Percentiles rank a stretch among this genome's conserved stretches.
These are phyloP conservation scores for Fusarium poae DNA, from an alignment of 2,329 filamentous ascomycete genomes.

Conservation along the genomic window DNA sequence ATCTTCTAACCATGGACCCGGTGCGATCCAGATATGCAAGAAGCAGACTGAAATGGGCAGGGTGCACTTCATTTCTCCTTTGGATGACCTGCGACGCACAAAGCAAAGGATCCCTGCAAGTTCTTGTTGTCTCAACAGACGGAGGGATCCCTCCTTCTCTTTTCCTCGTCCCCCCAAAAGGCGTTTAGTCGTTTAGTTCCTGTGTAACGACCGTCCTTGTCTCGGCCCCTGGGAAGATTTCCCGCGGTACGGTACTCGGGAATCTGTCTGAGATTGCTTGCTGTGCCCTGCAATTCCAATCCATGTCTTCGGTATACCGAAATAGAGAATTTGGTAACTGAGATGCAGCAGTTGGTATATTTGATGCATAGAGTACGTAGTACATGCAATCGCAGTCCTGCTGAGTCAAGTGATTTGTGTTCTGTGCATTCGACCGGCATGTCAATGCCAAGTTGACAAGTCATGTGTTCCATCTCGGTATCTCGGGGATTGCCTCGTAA, in stretches of 20 bases:
- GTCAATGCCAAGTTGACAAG: background rate
- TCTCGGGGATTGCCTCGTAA: background rate
- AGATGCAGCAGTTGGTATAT: background rate
- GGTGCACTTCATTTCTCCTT: background rate
- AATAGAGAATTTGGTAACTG: background rate
- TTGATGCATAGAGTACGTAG: background rate
- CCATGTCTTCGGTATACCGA: background rate
- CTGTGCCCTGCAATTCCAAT: too few relatives aligned
- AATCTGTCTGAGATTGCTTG: background rate
- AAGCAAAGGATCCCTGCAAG: slow-evolving; percentile 24
- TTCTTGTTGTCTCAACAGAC: slow-evolving; percentile 28
- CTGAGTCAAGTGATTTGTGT: slow-evolving; percentile 15
- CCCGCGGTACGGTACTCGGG: slow-evolving; percentile 1
- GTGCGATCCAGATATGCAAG: slow-evolving; percentile 27
- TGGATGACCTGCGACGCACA: background rate
- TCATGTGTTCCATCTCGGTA: background rate
- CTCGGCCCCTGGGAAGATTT: background rate
- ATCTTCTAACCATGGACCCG: slow-evolving; percentile 18
- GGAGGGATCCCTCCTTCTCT: background rate
- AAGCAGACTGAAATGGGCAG: slow-evolving; percentile 4
- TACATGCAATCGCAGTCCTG: slow-evolving; percentile 1
- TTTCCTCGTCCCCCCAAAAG: background rate
- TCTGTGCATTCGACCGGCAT: background rate
- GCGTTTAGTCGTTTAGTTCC: slow-evolving; percentile 12
- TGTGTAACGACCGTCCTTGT: background rate